phyloP scores from a whole-genome alignment of 2,329 filamentous ascomycete genomes.

The Colletotrichum abscissum region DNA sequence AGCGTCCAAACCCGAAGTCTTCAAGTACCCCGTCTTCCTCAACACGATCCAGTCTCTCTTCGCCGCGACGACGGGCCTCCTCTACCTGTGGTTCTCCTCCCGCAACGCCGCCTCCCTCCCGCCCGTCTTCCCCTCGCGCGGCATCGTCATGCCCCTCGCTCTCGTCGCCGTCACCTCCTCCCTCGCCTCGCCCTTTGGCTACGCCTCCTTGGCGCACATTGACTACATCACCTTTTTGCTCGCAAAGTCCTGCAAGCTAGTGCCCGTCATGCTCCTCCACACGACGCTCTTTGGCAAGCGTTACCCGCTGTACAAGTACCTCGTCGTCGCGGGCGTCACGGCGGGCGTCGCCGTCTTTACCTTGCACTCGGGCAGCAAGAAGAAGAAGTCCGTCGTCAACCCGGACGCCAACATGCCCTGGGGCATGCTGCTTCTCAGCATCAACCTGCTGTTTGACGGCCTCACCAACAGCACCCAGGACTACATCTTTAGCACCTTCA shows the following conservation, averaged over 20 bases:
- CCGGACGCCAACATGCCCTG: conserved; percentile 74
- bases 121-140: conserved; percentile 80
- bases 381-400: conserved; percentile 53
- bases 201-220: conserved; percentile 90
- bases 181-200: conserved; percentile 94
- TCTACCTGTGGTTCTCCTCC: conserved; percentile 81
- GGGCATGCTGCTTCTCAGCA: conserved; percentile 83
- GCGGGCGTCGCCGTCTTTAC: conserved; percentile 95
- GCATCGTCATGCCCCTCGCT: conserved; percentile 81
- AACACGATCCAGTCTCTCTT: conserved; percentile 96
- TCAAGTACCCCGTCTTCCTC: conserved; percentile 93
- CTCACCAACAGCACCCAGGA: conserved; percentile 97
- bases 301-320: conserved; percentile 97
- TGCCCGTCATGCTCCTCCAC: conserved; percentile 98
- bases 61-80: conserved; percentile 82
- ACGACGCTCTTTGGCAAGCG: conserved; percentile 88
- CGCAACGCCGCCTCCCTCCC: conserved; percentile 59
- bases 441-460: conserved; percentile 96
- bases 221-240: conserved; percentile 99
- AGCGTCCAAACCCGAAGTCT: conserved; percentile 74
- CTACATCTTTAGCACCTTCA: conserved; percentile 86
- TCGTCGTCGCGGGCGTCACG: conserved; percentile 91
- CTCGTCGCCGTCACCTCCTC: conserved; percentile 87
- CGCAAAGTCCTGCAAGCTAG: conserved; percentile 96
- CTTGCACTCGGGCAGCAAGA: conserved; percentile 77